Percentiles rank a stretch among this genome's conserved stretches.
Conservation (phyloP, 805 yeast species). For the Saturnispora sanitii region DNA sequence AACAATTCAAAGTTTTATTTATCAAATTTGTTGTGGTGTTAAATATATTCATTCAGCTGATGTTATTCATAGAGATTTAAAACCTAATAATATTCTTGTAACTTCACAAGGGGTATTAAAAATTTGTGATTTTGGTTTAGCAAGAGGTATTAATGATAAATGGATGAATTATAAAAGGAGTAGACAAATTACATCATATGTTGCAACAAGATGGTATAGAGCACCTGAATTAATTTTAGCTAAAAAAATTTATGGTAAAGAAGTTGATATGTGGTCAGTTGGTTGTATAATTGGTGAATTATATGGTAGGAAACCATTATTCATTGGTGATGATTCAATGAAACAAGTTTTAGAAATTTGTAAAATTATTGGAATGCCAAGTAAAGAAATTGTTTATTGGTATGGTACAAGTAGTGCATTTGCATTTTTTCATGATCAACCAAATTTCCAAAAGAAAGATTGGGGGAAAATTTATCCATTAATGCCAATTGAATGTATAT, state of each 20-base stretch:
- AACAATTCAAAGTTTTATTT: conserved; percentile 65
- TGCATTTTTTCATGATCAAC: conserved; percentile 37
- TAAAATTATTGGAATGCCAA: conserved; percentile 64
- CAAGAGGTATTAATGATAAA: conserved; percentile 52
- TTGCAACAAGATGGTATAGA: conserved; percentile 92
- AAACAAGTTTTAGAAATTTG: conserved; percentile 65
- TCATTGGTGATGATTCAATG: conserved; percentile 62
- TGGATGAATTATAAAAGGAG: conserved; percentile 16
- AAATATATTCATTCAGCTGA: conserved; percentile 88
- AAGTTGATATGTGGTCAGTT: conserved; percentile 86
- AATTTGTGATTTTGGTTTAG: conserved; percentile 90
- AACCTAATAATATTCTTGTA: conserved; percentile 83
- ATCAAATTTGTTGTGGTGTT: conserved; percentile 78
- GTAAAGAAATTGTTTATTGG: conserved; percentile 32
- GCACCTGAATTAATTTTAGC: conserved; percentile 83
- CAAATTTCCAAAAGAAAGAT: conserved; percentile 30
- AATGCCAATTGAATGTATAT: conserved; percentile 35
- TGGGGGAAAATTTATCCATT: conserved; percentile 53
- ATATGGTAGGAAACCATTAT: conserved; percentile 69
- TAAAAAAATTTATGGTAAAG: conserved; percentile 47
- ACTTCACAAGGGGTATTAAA: conserved; percentile 65
- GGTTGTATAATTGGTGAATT: conserved; percentile 88
- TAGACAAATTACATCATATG: conserved; percentile 59
- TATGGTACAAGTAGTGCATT: conserved; percentile 39
- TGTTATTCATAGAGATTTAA: conserved; percentile 84